Percentiles rank a stretch among this genome's conserved stretches.
Evolutionary conservation across 306 rosid species (phyloP).

Genomic region (Lotus japonicus): DNA sequence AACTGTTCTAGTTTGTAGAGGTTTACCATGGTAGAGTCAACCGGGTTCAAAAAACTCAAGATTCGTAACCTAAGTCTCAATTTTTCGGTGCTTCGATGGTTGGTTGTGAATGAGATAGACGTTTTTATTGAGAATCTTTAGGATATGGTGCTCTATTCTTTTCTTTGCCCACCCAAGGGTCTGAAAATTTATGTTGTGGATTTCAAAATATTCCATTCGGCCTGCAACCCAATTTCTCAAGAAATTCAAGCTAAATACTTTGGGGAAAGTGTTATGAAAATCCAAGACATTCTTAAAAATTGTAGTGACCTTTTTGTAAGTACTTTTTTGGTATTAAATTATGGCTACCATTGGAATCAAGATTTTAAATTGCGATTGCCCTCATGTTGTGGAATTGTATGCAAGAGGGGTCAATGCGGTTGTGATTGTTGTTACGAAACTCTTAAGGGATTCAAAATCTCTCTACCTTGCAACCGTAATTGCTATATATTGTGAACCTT

Average conservation of each 20-base stretch:
- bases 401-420: no score
- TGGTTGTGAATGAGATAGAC: background rate
- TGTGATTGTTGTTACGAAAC: no score
- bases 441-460: no score
- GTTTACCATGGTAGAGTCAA: background rate
- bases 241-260: fast-evolving
- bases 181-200: background rate
- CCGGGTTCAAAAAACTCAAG: background rate
- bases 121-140: conserved; percentile 1
- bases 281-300: conserved; percentile 13
- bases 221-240: background rate
- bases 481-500: no score
- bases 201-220: background rate
- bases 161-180: background rate
- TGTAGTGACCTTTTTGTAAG: conserved; percentile 11
- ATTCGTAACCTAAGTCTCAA: background rate
- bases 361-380: no score
- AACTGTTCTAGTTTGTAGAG: background rate
- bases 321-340: background rate
- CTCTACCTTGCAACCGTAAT: no score
- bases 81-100: background rate
- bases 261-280: background rate
- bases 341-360: background rate
- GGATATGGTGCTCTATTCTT: background rate
- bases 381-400: no score